Base-by-base conservation (phyloP, 1,284 basidiomycete species). In the Trichosporon ovoides region DNA sequence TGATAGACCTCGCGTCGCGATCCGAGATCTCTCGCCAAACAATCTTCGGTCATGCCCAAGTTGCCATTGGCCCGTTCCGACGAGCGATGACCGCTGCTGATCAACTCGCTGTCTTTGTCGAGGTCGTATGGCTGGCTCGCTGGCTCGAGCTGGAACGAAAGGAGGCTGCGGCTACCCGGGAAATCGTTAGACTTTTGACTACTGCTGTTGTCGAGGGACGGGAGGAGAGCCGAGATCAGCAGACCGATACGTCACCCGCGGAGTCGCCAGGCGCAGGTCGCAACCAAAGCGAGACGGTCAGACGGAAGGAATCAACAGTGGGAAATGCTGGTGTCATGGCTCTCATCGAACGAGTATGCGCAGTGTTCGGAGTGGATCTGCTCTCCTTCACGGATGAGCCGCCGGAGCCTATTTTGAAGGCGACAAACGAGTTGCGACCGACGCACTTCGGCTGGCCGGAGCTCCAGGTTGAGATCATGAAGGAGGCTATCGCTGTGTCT, bases 401-500 rank as follows among this genome's bases (percentile, higher is more conserved):
- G 10, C 24, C 43, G 14, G 43, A 48, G 43, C 43, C 43, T 5
- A 16, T 48, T 9, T 13, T 48, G 14, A 22, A 48, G 22, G 24
- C 22, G 7, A 16, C 43, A 14, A 28, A 48, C 16, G 43, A 48
- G 43, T 24, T 48, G 24, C 50, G 38, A 40, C 28, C 16, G 14
- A 35, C 55, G 55, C 56, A 59, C 3, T 91, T 87, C 71, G 93
- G 94, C 1, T 98, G 94, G 95, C 87, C 90, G 1, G 89, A 93
- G 70, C 80, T 98, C 50, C 94, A 97, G 77, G 83, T 95, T 33
- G 90, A 90, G 33, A 85, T 95, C 33, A 82, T 98, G 36, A 85
- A 92, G 50, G 94, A 98, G 71, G 89, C 91, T 0, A 87, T 97
- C 34, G 85, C 87, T 0, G 85, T 97, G 11, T 88, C 91, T 3